Base-by-base conservation (phyloP, 106 monocot species). In the Acorus gramineus region DNA sequence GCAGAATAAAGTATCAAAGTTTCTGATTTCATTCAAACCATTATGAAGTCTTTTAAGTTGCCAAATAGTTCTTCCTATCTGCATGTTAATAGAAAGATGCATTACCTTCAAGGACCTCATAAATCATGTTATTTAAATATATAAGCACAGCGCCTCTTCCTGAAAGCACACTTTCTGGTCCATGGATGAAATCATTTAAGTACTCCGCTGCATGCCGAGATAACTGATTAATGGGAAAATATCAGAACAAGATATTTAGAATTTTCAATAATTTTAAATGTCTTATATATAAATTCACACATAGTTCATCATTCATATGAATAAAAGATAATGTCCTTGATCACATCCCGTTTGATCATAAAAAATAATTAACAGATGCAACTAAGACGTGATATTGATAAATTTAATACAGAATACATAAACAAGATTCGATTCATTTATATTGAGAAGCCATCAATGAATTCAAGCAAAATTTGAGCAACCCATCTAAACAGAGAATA, bases 61-160 rank as follows among this genome's bases (percentile, higher is more conserved):
- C 2, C 11, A 52, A 28, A 28, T 28, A 28, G 28, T 28, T 28
- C 28, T 28, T 28, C 28, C 28, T 28, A 28, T 28, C 28, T 28
- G 28, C 28, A 28, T 28, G 28, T 45, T 6, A 61, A 7, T 5
- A 42, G 4, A 71, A 28, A 48, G 53, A 62, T 28, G 4, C 3
- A 52, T 51, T 76, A 86, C 85, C 85, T 81, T 73, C 73, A 51
- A 76, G 46, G 59, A 86, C 63, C 48, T 87, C 82, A 69, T 77
- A 53, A 63, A 82, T 68, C 51, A 47, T 77, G 74, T 77, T 83
- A 59, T 61, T 78, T n/a, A 87, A 48, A 69, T 80, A 71, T 49
- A 87, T 74, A 68, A 77, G 71, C 60, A 83, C 56, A 57, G 80
- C 80, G 28, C 77, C 80, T 78, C 77, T 82, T 80, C 77, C 70